A percentile compares a stretch with the other conserved stretches of the same genome.
Evolutionary conservation across 495 filamentous ascomycete genomes (phyloP).

Genomic region (Rhypophila decipiens): DNA sequence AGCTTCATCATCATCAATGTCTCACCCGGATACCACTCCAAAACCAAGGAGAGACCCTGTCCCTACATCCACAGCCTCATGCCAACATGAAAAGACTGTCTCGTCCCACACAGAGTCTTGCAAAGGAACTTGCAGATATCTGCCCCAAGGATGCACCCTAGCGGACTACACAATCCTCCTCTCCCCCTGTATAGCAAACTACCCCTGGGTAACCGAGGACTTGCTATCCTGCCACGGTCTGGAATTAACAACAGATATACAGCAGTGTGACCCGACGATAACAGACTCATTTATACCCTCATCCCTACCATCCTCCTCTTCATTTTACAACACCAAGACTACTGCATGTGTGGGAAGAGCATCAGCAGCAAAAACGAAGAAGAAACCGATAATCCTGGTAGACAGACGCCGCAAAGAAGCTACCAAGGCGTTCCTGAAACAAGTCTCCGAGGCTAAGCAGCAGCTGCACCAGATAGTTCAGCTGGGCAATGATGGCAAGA

Average conservation of each 20-base stretch:
- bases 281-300: slow-evolving; percentile 17
- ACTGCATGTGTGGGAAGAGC: too few relatives aligned
- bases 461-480: too few relatives aligned
- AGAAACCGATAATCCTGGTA: slow-evolving; percentile 39
- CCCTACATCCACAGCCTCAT: too few relatives aligned
- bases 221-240: slow-evolving; percentile 37
- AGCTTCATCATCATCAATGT: neutral
- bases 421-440: slow-evolving; percentile 31
- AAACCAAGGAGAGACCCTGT: too few relatives aligned
- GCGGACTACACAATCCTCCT: slow-evolving; percentile 35
- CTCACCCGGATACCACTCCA: neutral
- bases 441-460: too few relatives aligned
- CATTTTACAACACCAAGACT: too few relatives aligned
- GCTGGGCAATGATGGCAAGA: slow-evolving; percentile 27
- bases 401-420: slow-evolving; percentile 32
- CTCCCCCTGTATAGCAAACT: slow-evolving; percentile 36
- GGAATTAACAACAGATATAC: neutral
- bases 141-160: slow-evolving; percentile 23
- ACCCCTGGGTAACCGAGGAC: slow-evolving; percentile 36
- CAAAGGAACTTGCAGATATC: slow-evolving; percentile 17
- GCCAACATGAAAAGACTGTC: too few relatives aligned
- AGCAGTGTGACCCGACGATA: slow-evolving; percentile 20
- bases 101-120: too few relatives aligned
- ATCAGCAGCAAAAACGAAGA: slow-evolving; percentile 19
- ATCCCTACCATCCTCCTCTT: slow-evolving; percentile 5